phyloP scores from a whole-genome alignment of 2,329 filamentous ascomycete species.

The Phaeosphaeriaceae sp. region DNA sequence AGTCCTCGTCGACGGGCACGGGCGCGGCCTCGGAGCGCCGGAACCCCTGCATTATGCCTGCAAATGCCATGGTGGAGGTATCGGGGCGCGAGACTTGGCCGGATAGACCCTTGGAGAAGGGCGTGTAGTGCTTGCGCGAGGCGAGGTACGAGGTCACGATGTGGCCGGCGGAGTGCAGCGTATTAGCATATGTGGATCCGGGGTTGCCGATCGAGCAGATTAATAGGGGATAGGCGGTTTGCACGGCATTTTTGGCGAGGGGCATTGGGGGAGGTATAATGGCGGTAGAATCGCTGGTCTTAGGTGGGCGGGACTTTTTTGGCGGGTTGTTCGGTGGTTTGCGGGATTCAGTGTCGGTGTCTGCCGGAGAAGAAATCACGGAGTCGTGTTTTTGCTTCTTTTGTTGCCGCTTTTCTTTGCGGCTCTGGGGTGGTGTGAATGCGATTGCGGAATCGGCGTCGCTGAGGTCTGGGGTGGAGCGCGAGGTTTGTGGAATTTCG shows the following conservation, averaged over 20 bases:
- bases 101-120: constrained; percentile 36
- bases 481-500: constrained; percentile 23
- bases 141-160: constrained; percentile 65
- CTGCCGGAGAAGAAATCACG: constrained; percentile 20
- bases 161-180: constrained; percentile 88
- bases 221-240: constrained; percentile 63
- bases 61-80: constrained; percentile 45
- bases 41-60: constrained; percentile 53
- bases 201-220: constrained; percentile 91
- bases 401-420: constrained; percentile 34
- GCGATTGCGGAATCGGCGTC: constrained; percentile 9
- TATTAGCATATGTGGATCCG: constrained; percentile 69
- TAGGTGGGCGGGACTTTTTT: constrained; percentile 10
- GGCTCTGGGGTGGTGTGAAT: constrained; percentile 14
- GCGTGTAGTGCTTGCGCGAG: constrained; percentile 34
- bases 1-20: constrained; percentile 44
- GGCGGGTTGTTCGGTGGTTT: constrained; percentile 25
- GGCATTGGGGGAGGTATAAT: constrained; percentile 12
- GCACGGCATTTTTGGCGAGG: constrained; percentile 26
- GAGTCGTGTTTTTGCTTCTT: constrained; percentile 22
- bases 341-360: constrained; percentile 26
- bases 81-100: constrained; percentile 39
- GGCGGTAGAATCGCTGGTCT: constrained; percentile 1
- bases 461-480: constrained; percentile 9
- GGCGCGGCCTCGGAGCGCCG: constrained; percentile 11